These are phyloP conservation scores for Fennellomyces sp. DNA, from an alignment of 371 early-diverging fungal genomes.

Conservation along the genomic window DNA sequence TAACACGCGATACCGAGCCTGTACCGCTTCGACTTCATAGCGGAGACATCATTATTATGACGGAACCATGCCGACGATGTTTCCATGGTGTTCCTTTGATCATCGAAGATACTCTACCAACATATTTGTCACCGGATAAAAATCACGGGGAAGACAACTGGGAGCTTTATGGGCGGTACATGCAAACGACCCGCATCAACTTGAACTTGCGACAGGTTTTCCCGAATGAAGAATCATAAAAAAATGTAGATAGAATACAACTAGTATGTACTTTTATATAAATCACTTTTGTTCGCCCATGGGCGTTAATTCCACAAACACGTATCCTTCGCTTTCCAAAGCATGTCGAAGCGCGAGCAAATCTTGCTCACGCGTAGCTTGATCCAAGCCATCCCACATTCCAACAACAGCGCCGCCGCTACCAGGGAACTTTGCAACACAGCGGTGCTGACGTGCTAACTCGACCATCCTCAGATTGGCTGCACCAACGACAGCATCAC, in stretches of 20 bases:
- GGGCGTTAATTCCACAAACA: slow-evolving; percentile 36
- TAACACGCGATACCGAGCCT: slow-evolving; percentile 64
- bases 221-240: neutral
- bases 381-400: slow-evolving; percentile 39
- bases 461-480: slow-evolving; percentile 55
- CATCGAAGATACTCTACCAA: slow-evolving; percentile 66
- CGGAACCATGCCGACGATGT: slow-evolving; percentile 67
- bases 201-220: slow-evolving; percentile 79
- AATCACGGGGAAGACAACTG: slow-evolving; percentile 50
- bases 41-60: slow-evolving; percentile 90
- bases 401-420: slow-evolving; percentile 60
- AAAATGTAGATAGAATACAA: neutral
- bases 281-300: neutral
- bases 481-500: slow-evolving; percentile 47
- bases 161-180: slow-evolving; percentile 58
- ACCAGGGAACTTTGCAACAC: slow-evolving; percentile 58
- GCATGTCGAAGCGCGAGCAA: slow-evolving; percentile 32
- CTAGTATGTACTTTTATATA: neutral
- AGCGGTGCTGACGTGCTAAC: slow-evolving; percentile 39
- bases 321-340: slow-evolving; percentile 48
- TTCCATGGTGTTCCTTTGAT: slow-evolving; percentile 87
- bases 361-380: slow-evolving; percentile 19
- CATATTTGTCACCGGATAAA: slow-evolving; percentile 38
- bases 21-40: slow-evolving; percentile 70
- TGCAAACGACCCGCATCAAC: slow-evolving; percentile 69